These are phyloP conservation scores for Dissophora globulifera DNA, from an alignment of 192 early-diverging fungal species.

Conservation along the genomic window DNA sequence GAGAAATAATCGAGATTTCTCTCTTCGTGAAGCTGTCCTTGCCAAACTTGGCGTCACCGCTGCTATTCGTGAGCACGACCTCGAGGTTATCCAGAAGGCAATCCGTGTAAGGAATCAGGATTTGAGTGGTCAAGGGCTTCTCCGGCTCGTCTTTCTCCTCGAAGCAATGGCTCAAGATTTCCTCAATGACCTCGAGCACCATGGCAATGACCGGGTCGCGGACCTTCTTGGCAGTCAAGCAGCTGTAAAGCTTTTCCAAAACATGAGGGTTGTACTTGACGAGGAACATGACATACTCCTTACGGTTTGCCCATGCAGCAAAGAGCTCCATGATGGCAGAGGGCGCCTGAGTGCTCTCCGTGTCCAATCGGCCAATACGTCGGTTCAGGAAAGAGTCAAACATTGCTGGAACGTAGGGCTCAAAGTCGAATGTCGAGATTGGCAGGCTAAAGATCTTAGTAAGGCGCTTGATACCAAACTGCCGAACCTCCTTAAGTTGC, in stretches of 20 bases:
- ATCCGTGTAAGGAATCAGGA: constrained; percentile 67
- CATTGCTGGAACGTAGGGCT: constrained; percentile 79
- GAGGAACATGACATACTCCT: constrained; percentile 74
- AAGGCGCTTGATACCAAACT: constrained; percentile 78
- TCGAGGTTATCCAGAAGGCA: constrained; percentile 69
- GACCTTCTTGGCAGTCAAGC: constrained; percentile 85
- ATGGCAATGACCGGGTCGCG: constrained; percentile 74
- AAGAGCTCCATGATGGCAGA: constrained; percentile 84
- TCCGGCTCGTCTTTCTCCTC: constrained; percentile 57
- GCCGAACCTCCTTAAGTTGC: constrained; percentile 73
- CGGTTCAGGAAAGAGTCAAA: constrained; percentile 75
- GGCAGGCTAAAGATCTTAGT: constrained; percentile 82
- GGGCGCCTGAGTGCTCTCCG: constrained; percentile 91
- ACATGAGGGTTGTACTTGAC: constrained; percentile 69
- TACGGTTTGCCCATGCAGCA: constrained; percentile 76
- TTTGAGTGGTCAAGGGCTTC: constrained; percentile 50
- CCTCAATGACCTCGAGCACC: constrained; percentile 81
- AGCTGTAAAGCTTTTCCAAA: constrained; percentile 74
- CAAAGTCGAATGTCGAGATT: constrained; percentile 75
- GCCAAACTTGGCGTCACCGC: constrained; percentile 59
- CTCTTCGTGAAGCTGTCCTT: constrained; percentile 69
- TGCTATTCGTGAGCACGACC: constrained; percentile 57
- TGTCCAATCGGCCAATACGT: constrained; percentile 73
- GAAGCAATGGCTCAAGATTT: constrained; percentile 69
- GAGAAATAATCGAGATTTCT: constrained; percentile 83